phyloP scores from a whole-genome alignment of 345 rosid genomes.

The Bruguiera parviflora region DNA sequence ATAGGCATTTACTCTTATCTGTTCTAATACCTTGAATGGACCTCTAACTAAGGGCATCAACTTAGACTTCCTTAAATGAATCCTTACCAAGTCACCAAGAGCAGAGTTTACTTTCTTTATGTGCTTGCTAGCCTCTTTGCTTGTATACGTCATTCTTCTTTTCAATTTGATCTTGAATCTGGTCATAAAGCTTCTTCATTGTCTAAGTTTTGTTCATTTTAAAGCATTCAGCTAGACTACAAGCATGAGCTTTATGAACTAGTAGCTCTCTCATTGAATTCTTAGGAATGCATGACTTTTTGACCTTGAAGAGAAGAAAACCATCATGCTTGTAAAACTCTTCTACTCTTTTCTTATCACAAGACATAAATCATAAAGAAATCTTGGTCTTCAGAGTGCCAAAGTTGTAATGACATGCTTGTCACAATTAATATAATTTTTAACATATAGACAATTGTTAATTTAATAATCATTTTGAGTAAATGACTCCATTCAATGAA shows the following conservation, averaged over 20 bases:
- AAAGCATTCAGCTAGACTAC: not conserved
- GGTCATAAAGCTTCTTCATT: not conserved
- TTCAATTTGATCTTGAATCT: not conserved
- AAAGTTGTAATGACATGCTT: no score
- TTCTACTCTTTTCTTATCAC: no score
- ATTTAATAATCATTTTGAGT: no score
- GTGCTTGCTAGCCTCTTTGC: not conserved
- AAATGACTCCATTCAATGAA: no score
- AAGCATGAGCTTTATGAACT: not conserved
- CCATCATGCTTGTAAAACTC: not conserved
- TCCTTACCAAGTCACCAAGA: not conserved
- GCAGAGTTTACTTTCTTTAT: not conserved
- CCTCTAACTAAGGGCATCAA: not conserved
- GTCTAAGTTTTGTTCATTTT: no score
- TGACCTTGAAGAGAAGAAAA: not conserved
- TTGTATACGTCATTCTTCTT: not conserved
- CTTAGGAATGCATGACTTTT: not conserved
- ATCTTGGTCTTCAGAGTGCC: no score
- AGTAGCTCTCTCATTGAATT: not conserved
- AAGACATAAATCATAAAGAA: not conserved
- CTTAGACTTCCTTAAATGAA: not conserved
- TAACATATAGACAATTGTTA: no score
- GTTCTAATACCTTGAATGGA: not conserved
- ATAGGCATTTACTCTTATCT: not conserved
- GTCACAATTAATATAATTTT: no score